Conservation (phyloP, 352 stramenopile species). For the Vaucheria bursata region DNA sequence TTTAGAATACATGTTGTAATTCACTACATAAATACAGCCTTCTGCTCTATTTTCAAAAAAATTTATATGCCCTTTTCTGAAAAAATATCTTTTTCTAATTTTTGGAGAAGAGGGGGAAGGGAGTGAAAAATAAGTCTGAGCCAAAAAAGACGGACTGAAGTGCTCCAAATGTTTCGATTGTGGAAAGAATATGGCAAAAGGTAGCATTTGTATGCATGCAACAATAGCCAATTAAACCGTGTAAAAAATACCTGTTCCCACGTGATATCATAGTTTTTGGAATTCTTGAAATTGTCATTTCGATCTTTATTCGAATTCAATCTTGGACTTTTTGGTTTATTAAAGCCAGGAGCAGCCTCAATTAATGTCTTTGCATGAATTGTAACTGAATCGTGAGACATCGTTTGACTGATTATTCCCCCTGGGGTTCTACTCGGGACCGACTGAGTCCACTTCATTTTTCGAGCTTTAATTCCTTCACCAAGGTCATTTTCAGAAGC, state of each 20-base stretch:
- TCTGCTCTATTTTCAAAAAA: too few relatives aligned
- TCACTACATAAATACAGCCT: too few relatives aligned
- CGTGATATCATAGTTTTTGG: background rate
- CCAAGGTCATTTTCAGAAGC: background rate
- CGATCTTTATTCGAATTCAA: background rate
- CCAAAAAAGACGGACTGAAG: too few relatives aligned
- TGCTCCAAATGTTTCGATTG: background rate
- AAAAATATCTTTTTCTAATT: too few relatives aligned
- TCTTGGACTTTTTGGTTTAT: background rate
- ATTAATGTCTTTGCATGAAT: background rate
- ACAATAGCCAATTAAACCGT: background rate
- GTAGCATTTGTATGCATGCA: background rate
- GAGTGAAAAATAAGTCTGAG: too few relatives aligned
- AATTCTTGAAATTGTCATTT: background rate
- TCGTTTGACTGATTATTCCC: background rate
- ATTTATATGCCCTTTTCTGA: too few relatives aligned
- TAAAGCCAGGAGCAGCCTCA: background rate
- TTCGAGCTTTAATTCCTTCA: background rate
- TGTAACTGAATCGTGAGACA: background rate
- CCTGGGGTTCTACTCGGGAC: background rate
- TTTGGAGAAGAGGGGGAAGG: too few relatives aligned
- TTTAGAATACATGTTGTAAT: too few relatives aligned
- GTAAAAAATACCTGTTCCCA: background rate
- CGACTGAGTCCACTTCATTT: background rate
- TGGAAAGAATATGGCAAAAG: background rate